phyloP scores from a whole-genome alignment of 768 basidiomycete species.

The Crassisporium funariophilum region DNA sequence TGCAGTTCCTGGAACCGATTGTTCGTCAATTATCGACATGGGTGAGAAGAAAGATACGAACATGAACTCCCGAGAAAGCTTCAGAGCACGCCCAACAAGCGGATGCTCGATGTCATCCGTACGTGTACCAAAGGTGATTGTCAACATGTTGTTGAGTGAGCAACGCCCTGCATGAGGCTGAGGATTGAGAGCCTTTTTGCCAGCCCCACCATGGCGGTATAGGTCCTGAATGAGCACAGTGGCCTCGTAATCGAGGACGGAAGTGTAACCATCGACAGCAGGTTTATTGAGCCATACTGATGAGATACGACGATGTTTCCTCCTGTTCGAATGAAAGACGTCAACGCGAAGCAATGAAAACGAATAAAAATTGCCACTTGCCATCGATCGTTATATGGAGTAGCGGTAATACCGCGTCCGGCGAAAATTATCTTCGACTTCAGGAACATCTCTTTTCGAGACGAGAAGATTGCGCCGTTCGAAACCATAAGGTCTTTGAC shows the following conservation, averaged over 20 bases:
- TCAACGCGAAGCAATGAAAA: background rate
- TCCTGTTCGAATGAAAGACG: constrained; percentile 25
- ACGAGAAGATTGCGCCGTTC: constrained; percentile 48
- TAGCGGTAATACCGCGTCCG: constrained; percentile 46
- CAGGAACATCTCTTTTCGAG: constrained; percentile 46
- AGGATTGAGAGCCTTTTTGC: constrained; percentile 38
- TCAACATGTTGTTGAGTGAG: constrained; percentile 47
- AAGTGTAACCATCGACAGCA: constrained; percentile 37
- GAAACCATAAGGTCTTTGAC: constrained; percentile 47
- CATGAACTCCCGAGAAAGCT: constrained; percentile 48
- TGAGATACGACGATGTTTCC: constrained; percentile 45
- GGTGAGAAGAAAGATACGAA: constrained; percentile 20
- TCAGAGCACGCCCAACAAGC: constrained; percentile 36
- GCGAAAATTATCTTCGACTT: constrained; percentile 46
- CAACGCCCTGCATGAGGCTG: constrained; percentile 41
- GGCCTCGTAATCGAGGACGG: constrained; percentile 42
- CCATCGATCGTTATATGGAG: constrained; percentile 47
- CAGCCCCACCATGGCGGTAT: constrained; percentile 33
- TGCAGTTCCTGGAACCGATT: constrained; percentile 36
- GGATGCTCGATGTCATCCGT: constrained; percentile 40
- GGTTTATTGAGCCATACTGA: constrained; percentile 30
- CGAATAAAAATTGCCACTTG: constrained; percentile 16
- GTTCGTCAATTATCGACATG: background rate
- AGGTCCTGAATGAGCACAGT: constrained; percentile 39
- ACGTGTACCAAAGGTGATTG: constrained; percentile 43